phyloP scores from a whole-genome alignment of 2,329 filamentous ascomycete species.

The Fusarium verticillioides region DNA sequence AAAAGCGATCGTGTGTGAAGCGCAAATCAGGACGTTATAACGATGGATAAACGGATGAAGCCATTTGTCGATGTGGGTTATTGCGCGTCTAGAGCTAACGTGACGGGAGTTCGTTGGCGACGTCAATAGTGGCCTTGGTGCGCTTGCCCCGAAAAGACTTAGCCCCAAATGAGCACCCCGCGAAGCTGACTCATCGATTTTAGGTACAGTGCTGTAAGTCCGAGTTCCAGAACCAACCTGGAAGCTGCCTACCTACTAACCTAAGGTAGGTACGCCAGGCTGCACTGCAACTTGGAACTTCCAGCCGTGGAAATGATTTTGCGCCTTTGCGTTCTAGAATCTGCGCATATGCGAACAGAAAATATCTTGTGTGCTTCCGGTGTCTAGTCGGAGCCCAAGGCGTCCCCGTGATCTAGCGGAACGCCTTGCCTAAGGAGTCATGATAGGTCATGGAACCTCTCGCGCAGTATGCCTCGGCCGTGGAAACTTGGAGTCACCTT shows the following conservation, averaged over 20 bases:
- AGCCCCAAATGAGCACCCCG: not conserved
- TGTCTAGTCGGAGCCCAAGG: constrained; percentile 1
- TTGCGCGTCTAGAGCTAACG: constrained; percentile 24
- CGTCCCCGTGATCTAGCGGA: not conserved
- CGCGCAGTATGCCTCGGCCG: not conserved
- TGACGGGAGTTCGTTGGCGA: constrained; percentile 3
- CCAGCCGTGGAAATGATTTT: not conserved
- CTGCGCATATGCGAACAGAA: not conserved
- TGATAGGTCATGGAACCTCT: constrained; percentile 13
- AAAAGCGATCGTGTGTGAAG: not conserved
- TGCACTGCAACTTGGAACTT: not conserved
- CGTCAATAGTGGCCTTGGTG: constrained; percentile 29
- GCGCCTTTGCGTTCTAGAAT: not conserved
- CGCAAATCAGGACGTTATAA: not conserved
- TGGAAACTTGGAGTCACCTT: not conserved
- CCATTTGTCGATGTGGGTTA: constrained; percentile 9
- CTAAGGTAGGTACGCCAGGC: not conserved
- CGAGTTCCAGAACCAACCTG: not conserved
- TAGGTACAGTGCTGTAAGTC: not conserved
- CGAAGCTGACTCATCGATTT: not conserved
- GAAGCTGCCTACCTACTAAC: not conserved
- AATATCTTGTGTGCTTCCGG: not conserved
- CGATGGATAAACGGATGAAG: constrained; percentile 1
- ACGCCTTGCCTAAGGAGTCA: constrained; percentile 15
- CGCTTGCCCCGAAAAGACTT: not conserved